phyloP scores from a whole-genome alignment of 805 yeast species.

The Kazachstania viticola region DNA sequence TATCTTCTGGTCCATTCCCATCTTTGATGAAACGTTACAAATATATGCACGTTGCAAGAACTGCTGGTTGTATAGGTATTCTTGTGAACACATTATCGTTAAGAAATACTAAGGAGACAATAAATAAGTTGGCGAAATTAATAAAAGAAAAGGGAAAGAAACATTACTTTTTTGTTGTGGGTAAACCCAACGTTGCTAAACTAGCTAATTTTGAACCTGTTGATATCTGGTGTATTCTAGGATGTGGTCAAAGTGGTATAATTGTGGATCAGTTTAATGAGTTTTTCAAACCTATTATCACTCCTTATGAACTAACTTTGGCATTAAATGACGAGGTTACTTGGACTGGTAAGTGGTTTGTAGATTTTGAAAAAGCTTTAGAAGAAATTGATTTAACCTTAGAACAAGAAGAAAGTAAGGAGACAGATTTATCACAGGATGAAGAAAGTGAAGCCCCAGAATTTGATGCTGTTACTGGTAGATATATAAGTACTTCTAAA shows the following conservation, averaged over 20 bases:
- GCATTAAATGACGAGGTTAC: conserved; percentile 65
- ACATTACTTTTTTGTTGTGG: conserved; percentile 89
- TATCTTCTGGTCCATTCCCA: conserved; percentile 53
- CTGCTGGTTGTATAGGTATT: conserved; percentile 87
- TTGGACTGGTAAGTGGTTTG: conserved; percentile 93
- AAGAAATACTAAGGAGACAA: conserved; percentile 54
- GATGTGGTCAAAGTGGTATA: conserved; percentile 91
- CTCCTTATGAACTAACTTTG: conserved; percentile 81
- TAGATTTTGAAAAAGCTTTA: conserved; percentile 55
- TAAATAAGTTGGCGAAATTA: conserved; percentile 48
- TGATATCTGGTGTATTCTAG: conserved; percentile 89
- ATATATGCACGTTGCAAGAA: conserved; percentile 76
- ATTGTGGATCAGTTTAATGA: conserved; percentile 69
- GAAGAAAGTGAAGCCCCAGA: conserved; percentile 44
- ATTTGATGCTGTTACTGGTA: conserved; percentile 84
- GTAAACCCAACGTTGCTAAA: conserved; percentile 95
- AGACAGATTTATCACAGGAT: conserved; percentile 8
- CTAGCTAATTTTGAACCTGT: conserved; percentile 91
- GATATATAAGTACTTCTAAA: conserved; percentile 50
- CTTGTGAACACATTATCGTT: conserved; percentile 83
- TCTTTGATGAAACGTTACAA: conserved; percentile 75
- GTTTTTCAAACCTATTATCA: conserved; percentile 81
- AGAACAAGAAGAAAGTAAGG: conserved; percentile 23
- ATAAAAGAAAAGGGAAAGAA: conserved; percentile 75
- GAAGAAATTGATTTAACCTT: conserved; percentile 29